Evolutionary conservation across 805 yeast species (phyloP).

Genomic region (Grigorovia yakushimaensis): DNA sequence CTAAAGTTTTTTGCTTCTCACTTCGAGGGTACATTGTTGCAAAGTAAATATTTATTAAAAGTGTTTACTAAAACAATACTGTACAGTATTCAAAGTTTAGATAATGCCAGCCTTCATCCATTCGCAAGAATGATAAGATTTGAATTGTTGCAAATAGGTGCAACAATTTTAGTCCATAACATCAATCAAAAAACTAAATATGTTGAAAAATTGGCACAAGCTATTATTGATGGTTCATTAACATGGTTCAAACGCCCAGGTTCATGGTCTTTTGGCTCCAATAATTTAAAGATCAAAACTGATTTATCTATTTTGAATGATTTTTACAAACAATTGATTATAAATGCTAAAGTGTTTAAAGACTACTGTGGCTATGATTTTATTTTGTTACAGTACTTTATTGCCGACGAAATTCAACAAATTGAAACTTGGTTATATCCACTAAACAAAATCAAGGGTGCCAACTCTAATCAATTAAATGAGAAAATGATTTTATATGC

Average conservation of each 20-base stretch:
- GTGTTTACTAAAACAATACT: conserved; percentile 54
- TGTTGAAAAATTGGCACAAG: conserved; percentile 32
- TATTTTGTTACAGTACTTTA: conserved; percentile 47
- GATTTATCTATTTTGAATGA: conserved; percentile 54
- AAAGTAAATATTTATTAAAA: conserved; percentile 59
- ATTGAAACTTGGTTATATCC: conserved; percentile 68
- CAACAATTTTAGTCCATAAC: conserved; percentile 54
- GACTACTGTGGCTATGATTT: conserved; percentile 38
- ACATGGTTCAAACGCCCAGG: conserved; percentile 65
- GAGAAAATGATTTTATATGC: conserved; percentile 41
- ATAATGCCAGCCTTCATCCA: conserved; percentile 70
- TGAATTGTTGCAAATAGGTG: conserved; percentile 59
- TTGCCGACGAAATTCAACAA: conserved; percentile 66
- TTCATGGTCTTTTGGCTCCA: conserved; percentile 78
- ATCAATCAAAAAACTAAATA: conserved; percentile 38
- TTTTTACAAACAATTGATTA: conserved; percentile 29
- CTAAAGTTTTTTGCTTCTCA: conserved; percentile 62
- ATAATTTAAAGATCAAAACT: conserved; percentile 57
- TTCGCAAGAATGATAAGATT: conserved; percentile 66
- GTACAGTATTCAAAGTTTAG: conserved; percentile 43
- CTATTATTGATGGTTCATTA: conserved; percentile 56
- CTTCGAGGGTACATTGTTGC: conserved; percentile 69
- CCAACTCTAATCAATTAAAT: conserved; percentile 29
- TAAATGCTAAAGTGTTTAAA: conserved; percentile 12
- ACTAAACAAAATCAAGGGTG: conserved; percentile 21